These are phyloP conservation scores for Lentinula sp. DNA, from an alignment of 768 basidiomycete genomes.

Conservation along the genomic window DNA sequence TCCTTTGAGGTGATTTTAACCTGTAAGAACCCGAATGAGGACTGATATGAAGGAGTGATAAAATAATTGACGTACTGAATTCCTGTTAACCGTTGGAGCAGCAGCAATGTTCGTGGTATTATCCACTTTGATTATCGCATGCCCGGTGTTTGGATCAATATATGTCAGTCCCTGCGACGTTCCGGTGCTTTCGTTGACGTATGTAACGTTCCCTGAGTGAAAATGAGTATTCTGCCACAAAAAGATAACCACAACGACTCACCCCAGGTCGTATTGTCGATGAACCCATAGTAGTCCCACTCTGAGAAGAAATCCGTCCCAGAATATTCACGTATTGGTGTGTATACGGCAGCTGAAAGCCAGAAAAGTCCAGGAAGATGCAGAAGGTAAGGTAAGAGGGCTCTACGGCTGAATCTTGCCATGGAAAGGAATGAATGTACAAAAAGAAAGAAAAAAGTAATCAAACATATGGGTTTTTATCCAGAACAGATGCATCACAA, in stretches of 20 bases:
- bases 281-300: conserved; percentile 44
- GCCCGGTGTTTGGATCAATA: conserved; percentile 42
- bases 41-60: neutral
- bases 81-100: conserved; percentile 39
- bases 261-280: conserved; percentile 41
- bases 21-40: conserved; percentile 12
- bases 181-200: conserved; percentile 10
- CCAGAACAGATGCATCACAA: no score
- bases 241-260: neutral
- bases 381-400: neutral
- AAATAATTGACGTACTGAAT: conserved; percentile 37
- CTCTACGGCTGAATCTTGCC: neutral
- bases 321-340: conserved; percentile 30
- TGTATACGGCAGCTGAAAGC: conserved; percentile 15
- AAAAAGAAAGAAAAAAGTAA: neutral
- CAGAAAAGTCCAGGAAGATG: neutral
- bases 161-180: conserved; percentile 41
- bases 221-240: no score
- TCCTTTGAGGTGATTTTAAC: conserved; percentile 38
- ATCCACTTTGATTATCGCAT: conserved; percentile 70
- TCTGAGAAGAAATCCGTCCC: conserved; percentile 42
- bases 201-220: conserved; percentile 17
- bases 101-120: conserved; percentile 47
- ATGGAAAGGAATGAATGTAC: neutral
- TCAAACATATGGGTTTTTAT: no score